Evolutionary conservation across 441 rosid species (phyloP).

Genomic region (Bocquillonia castaneifolia): DNA sequence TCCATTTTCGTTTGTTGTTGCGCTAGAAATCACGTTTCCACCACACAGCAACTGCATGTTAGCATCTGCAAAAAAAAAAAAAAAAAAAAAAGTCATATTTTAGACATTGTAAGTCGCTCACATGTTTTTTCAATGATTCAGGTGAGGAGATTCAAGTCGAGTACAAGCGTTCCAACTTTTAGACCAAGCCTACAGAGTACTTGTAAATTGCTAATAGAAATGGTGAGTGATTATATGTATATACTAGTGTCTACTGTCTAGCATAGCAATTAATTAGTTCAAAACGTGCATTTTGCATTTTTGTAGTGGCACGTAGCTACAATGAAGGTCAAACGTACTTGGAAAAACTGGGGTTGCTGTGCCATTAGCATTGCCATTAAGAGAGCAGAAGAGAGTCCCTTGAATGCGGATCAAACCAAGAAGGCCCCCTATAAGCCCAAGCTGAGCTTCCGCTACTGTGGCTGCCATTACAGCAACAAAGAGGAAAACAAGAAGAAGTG

Average conservation of each 20-base stretch:
- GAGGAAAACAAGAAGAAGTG: conserved; percentile 25
- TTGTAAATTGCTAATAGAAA: no score
- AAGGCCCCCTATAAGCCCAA: conserved; percentile 28
- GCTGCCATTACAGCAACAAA: conserved; percentile 21
- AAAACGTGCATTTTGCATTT: no score
- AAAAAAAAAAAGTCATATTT: no score
- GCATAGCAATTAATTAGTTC: no score
- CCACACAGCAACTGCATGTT: conserved; percentile 39
- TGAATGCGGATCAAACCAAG: conserved; percentile 34
- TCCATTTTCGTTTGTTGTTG: conserved; percentile 35
- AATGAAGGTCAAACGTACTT: conserved; percentile 25
- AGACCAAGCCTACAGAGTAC: no score
- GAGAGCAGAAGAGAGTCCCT: conserved; percentile 38
- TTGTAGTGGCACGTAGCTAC: no score
- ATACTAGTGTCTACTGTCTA: no score
- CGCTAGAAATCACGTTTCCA: conserved; percentile 28
- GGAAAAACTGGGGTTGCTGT: conserved; percentile 39
- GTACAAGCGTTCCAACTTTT: no score
- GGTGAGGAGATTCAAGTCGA: no score
- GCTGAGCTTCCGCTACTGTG: conserved; percentile 33
- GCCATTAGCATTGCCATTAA: conserved; percentile 33
- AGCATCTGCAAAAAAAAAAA: conserved; percentile 30
- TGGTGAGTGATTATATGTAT: no score
- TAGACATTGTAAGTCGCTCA: no score
- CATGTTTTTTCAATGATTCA: no score